phyloP scores from a whole-genome alignment of 2,329 filamentous ascomycete species.

The Aureobasidium sp. region DNA sequence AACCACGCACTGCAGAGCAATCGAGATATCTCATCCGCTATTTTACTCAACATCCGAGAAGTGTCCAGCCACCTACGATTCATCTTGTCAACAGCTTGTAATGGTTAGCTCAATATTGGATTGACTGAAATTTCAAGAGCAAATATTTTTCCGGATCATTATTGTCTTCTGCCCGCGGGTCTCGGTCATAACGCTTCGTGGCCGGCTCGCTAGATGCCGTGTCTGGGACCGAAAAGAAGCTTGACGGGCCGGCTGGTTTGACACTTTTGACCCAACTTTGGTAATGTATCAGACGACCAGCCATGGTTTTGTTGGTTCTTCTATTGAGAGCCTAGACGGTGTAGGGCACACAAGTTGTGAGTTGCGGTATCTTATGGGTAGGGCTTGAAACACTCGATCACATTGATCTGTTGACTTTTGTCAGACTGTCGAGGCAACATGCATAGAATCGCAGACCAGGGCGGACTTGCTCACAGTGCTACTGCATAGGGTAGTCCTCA shows the following conservation, averaged over 20 bases:
- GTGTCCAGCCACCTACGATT: background rate
- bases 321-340: background rate
- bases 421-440: background rate
- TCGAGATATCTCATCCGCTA: background rate
- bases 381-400: background rate
- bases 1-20: background rate
- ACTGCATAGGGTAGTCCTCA: background rate
- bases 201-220: background rate
- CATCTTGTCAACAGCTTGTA: background rate
- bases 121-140: background rate
- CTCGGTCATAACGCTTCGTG: background rate
- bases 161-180: background rate
- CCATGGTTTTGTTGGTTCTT: background rate
- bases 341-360: background rate
- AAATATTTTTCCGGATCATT: background rate
- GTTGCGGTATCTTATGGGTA: background rate
- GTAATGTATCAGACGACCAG: background rate
- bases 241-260: background rate
- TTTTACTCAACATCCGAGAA: background rate
- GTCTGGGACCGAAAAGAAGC: background rate
- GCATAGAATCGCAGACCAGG: background rate
- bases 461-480: background rate
- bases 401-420: background rate
- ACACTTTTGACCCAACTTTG: background rate
- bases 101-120: background rate